Evolutionary conservation across 805 yeast species (phyloP).

Genomic region (Cyberlindnera petersonii): DNA sequence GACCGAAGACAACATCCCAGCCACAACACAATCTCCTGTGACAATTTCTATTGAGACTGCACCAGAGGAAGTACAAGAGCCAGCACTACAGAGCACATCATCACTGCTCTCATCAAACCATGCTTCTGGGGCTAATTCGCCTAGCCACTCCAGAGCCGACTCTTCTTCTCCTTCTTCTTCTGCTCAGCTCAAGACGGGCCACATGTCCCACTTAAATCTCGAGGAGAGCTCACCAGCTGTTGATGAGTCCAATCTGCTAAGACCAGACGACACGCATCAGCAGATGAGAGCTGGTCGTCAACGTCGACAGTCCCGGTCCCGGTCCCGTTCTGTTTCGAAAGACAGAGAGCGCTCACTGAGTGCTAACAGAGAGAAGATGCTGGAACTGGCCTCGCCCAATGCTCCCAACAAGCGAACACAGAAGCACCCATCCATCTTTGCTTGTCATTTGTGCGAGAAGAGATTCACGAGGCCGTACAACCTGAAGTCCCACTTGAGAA

Average conservation of each 20-base stretch:
- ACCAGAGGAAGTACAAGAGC: constrained; percentile 31
- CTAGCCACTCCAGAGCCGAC: constrained; percentile 31
- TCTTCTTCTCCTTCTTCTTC: constrained; percentile 27
- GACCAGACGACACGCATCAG: constrained; percentile 19
- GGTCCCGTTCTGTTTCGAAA: constrained; percentile 30
- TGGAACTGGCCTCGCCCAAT: constrained; percentile 60
- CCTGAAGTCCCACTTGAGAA: constrained; percentile 82
- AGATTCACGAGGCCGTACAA: constrained; percentile 91
- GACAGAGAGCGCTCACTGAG: constrained; percentile 29
- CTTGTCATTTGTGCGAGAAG: constrained; percentile 81
- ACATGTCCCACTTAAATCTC: constrained; percentile 11
- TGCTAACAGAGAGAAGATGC: constrained; percentile 47
- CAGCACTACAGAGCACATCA: constrained; percentile 43
- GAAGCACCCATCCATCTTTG: constrained; percentile 69
- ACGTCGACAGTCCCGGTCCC: constrained; percentile 36
- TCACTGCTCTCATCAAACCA: constrained; percentile 48
- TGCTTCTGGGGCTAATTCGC: constrained; percentile 34
- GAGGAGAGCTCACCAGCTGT: background rate
- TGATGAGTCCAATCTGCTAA: constrained; percentile 15
- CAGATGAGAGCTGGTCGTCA: constrained; percentile 31
- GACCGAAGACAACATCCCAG: constrained; percentile 22
- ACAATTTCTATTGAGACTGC: constrained; percentile 34
- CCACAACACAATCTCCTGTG: constrained; percentile 19
- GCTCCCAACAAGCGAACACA: constrained; percentile 53
- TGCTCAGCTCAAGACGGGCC: constrained; percentile 25